These are phyloP conservation scores for Nitzschia palea DNA, from an alignment of 108 stramenopile species.

Conservation along the genomic window DNA sequence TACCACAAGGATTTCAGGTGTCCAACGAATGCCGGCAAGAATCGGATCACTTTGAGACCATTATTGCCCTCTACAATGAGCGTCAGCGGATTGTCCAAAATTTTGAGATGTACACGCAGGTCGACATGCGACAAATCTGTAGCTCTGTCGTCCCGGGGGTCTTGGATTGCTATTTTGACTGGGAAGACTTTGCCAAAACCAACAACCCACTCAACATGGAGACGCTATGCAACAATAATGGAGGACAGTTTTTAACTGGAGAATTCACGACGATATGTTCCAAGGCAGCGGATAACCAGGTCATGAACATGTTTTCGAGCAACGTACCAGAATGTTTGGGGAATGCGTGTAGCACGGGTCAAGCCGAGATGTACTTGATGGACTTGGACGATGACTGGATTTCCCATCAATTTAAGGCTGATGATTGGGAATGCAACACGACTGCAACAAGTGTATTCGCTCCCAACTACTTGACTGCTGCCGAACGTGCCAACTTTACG, in stretches of 20 bases:
- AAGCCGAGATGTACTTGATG: background rate
- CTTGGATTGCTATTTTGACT: background rate
- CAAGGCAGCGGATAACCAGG: background rate
- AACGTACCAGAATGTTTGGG: background rate
- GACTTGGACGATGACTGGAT: background rate
- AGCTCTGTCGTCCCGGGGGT: background rate
- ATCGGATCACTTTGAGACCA: background rate
- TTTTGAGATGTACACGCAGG: background rate
- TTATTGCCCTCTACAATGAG: constrained; percentile 3
- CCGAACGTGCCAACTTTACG: background rate
- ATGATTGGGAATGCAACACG: background rate
- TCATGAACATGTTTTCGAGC: background rate
- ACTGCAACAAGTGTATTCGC: background rate
- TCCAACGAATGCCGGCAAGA: background rate
- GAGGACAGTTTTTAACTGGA: background rate
- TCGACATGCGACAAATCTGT: constrained; percentile 5
- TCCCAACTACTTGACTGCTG: background rate
- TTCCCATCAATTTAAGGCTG: background rate
- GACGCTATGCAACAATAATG: background rate
- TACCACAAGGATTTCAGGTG: background rate
- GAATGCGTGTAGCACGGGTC: background rate
- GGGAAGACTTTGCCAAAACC: background rate
- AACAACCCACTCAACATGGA: background rate
- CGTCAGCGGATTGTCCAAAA: background rate
- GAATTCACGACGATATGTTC: background rate